These are phyloP conservation scores for Cenchrus purpureus DNA, from an alignment of 176 grass and related monocot genomes.

Conservation along the genomic window DNA sequence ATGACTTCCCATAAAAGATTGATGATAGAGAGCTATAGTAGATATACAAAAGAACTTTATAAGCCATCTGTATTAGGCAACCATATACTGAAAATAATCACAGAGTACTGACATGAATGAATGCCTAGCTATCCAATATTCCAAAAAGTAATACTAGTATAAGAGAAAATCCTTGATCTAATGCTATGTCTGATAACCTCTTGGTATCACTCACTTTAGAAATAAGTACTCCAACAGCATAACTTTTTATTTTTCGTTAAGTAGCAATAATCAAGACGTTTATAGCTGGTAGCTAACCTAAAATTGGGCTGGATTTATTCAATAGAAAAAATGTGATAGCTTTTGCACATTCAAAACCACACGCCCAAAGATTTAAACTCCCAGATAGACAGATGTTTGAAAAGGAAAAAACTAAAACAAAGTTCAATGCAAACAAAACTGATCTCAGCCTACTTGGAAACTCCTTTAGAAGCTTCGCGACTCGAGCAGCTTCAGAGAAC, in stretches of 20 bases:
- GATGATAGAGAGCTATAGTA: slow-evolving; percentile 93
- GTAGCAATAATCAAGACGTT: background rate
- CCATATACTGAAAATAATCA: slow-evolving; percentile 49
- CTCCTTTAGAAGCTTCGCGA: background rate
- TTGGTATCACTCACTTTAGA: slow-evolving; percentile 6
- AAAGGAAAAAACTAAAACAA: slow-evolving; percentile 1
- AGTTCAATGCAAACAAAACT: slow-evolving; percentile 10
- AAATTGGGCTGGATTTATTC: slow-evolving; percentile 20
- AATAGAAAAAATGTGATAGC: background rate
- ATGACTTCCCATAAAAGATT: slow-evolving; percentile 78
- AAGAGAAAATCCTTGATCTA: slow-evolving; percentile 21
- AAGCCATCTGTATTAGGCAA: slow-evolving; percentile 65
- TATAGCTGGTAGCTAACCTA: slow-evolving; percentile 14
- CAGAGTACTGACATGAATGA: slow-evolving; percentile 47
- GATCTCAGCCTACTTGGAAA: slow-evolving; percentile 23
- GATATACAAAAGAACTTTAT: slow-evolving; percentile 78
- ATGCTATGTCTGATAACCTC: background rate
- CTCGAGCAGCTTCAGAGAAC: background rate
- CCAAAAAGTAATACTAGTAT: slow-evolving; percentile 12
- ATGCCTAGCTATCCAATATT: background rate
- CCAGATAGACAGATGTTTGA: background rate
- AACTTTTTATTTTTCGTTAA: background rate
- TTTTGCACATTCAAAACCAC: background rate
- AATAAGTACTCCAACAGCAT: slow-evolving; percentile 6
- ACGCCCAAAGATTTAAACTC: slow-evolving; percentile 11